Evolutionary conservation across 139 green algal genomes (phyloP).

Genomic region (Chlamydomonas incerta): DNA sequence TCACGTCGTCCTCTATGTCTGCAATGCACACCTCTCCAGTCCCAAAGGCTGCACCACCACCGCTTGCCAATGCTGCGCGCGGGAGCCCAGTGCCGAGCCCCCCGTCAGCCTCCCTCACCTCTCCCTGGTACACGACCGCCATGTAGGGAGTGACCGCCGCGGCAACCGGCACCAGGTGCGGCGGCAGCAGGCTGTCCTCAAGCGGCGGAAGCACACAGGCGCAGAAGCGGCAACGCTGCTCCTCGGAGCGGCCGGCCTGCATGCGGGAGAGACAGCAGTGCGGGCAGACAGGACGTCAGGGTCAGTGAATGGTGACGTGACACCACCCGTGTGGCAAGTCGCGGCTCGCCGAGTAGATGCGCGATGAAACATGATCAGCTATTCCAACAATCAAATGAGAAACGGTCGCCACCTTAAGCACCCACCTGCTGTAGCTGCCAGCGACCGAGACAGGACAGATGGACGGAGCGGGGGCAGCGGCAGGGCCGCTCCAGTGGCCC

Average conservation of each 20-base stretch:
- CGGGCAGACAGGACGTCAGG: not conserved
- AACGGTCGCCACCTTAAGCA: too few relatives aligned
- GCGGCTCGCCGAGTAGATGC: too few relatives aligned
- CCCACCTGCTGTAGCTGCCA: constrained; percentile 15
- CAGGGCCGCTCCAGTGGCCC: constrained; percentile 1
- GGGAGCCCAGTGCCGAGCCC: too few relatives aligned
- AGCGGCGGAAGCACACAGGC: not conserved
- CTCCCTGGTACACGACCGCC: constrained; percentile 4
- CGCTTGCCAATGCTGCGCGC: too few relatives aligned
- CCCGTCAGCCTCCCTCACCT: too few relatives aligned
- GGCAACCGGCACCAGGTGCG: not conserved
- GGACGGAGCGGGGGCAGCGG: constrained; percentile 7
- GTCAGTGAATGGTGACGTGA: not conserved
- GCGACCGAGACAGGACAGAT: constrained; percentile 3
- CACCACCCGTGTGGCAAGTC: not conserved
- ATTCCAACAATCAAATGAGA: too few relatives aligned
- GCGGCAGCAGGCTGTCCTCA: not conserved
- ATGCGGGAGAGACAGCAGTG: too few relatives aligned
- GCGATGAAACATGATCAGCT: too few relatives aligned
- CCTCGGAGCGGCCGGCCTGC: not conserved
- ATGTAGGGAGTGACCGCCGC: not conserved
- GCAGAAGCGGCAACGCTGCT: constrained; percentile 29
- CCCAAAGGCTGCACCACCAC: too few relatives aligned
- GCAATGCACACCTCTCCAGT: too few relatives aligned
- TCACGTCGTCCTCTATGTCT: too few relatives aligned